A percentile compares a stretch with the other conserved stretches of the same genome.
phyloP scores from a whole-genome alignment of 495 filamentous ascomycete species.

The Penicillium atrosanguineum region DNA sequence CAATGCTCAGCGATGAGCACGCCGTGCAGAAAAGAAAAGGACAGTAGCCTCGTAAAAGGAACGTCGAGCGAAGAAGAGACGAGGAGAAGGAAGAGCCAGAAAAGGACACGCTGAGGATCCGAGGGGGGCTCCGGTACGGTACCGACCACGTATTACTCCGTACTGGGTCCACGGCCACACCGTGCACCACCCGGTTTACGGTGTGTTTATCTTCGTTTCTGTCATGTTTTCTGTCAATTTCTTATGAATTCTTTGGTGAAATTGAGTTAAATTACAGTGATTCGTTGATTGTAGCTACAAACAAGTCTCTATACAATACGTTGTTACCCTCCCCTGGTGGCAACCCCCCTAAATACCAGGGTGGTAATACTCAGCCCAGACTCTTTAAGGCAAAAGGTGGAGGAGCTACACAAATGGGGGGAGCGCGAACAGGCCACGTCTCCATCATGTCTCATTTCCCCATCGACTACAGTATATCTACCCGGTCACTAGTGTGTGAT shows the following conservation, averaged over 20 bases:
- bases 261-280: background rate
- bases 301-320: background rate
- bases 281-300: background rate
- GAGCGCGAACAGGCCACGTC: constrained; percentile 31
- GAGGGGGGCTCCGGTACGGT: constrained; percentile 19
- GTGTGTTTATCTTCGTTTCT: background rate
- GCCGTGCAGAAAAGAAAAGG: constrained; percentile 11
- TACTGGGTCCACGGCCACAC: background rate
- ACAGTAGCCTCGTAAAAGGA: constrained; percentile 13
- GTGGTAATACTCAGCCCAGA: background rate
- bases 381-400: background rate
- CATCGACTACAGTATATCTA: background rate
- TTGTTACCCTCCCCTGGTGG: too few species aligned
- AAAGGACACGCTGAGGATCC: constrained; percentile 32
- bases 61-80: constrained; percentile 17
- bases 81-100: constrained; percentile 21
- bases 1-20: constrained; percentile 5
- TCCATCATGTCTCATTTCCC: constrained; percentile 17
- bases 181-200: background rate
- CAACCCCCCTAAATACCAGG: background rate
- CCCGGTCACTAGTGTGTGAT: background rate
- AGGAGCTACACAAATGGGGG: background rate
- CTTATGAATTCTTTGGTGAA: background rate
- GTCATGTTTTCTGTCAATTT: background rate
- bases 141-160: constrained; percentile 6